Conservation (phyloP, 768 basidiomycete species). For the Hemileccinum impolitum region DNA sequence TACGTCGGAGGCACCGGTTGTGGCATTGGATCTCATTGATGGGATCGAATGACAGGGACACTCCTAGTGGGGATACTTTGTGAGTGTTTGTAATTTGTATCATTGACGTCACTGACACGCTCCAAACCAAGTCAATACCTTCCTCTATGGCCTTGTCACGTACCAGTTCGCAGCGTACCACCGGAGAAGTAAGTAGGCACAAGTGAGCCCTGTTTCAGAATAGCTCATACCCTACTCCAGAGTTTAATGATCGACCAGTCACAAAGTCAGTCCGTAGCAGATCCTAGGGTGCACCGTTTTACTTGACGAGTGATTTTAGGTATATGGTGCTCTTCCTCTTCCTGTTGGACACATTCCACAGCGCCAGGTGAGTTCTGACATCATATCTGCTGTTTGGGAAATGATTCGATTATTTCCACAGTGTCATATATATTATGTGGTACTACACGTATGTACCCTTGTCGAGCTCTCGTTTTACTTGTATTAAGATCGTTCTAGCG, state of each 20-base stretch:
- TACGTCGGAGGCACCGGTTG: too few species aligned
- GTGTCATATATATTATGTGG: slow-evolving; percentile 15
- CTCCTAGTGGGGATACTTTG: slow-evolving; percentile 14
- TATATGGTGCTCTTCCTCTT: slow-evolving; percentile 14
- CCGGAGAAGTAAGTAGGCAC: slow-evolving; percentile 14
- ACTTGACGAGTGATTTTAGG: neutral
- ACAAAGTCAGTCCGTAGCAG: neutral
- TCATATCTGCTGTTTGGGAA: neutral
- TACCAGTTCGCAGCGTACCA: slow-evolving; percentile 41
- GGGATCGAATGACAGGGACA: slow-evolving; percentile 4
- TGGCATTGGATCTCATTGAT: too few species aligned
- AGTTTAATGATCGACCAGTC: slow-evolving; percentile 11
- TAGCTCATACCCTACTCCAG: neutral
- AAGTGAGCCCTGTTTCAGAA: neutral
- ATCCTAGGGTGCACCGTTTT: neutral
- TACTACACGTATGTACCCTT: slow-evolving; percentile 4
- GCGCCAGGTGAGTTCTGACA: slow-evolving; percentile 7
- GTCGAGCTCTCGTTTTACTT: neutral
- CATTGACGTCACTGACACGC: neutral
- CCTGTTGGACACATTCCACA: slow-evolving; percentile 15
- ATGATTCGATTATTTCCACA: neutral
- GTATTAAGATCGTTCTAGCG: neutral
- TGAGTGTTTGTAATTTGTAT: neutral
- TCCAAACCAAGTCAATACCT: slow-evolving; percentile 13
- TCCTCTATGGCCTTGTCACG: slow-evolving; percentile 40